Evolutionary conservation across 2,329 filamentous ascomycete genomes (phyloP).

Genomic region (Penicillium griseofulvum): DNA sequence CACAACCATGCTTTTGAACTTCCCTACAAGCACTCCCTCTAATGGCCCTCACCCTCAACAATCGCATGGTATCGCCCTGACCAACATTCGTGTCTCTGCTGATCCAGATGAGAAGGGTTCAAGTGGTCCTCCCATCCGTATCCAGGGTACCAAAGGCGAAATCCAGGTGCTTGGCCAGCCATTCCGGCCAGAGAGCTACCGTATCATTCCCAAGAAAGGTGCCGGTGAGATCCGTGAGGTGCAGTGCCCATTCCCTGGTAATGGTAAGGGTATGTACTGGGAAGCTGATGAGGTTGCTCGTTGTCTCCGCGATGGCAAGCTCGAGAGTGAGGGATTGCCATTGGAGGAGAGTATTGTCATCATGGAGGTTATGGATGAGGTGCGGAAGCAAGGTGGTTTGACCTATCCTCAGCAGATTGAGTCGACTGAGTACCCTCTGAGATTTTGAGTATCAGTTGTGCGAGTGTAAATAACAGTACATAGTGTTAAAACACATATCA

Average conservation of each 20-base stretch:
- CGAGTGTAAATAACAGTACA: background rate
- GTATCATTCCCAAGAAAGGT: constrained; percentile 56
- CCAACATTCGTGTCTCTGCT: constrained; percentile 60
- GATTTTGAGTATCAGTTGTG: constrained; percentile 27
- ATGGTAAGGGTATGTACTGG: constrained; percentile 85
- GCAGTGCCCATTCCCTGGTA: constrained; percentile 49
- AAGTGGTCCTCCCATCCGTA: constrained; percentile 67
- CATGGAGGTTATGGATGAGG: constrained; percentile 78
- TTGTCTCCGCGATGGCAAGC: constrained; percentile 71
- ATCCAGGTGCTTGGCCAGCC: constrained; percentile 74
- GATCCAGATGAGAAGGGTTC: constrained; percentile 61
- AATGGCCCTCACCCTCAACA: constrained; percentile 43
- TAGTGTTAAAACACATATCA: background rate
- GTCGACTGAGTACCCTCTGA: constrained; percentile 54
- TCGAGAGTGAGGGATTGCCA: constrained; percentile 69
- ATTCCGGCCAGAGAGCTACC: constrained; percentile 66
- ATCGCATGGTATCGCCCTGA: constrained; percentile 70
- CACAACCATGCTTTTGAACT: constrained; percentile 74
- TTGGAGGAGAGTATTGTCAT: constrained; percentile 77
- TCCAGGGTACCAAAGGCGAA: constrained; percentile 78
- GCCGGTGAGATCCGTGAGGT: constrained; percentile 47
- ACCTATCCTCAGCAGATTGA: constrained; percentile 66
- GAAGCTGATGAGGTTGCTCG: constrained; percentile 77
- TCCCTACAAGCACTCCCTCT: constrained; percentile 57
- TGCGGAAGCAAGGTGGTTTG: constrained; percentile 61